These are phyloP conservation scores for Boletus sp. DNA, from an alignment of 1,284 basidiomycete species.

Conservation along the genomic window DNA sequence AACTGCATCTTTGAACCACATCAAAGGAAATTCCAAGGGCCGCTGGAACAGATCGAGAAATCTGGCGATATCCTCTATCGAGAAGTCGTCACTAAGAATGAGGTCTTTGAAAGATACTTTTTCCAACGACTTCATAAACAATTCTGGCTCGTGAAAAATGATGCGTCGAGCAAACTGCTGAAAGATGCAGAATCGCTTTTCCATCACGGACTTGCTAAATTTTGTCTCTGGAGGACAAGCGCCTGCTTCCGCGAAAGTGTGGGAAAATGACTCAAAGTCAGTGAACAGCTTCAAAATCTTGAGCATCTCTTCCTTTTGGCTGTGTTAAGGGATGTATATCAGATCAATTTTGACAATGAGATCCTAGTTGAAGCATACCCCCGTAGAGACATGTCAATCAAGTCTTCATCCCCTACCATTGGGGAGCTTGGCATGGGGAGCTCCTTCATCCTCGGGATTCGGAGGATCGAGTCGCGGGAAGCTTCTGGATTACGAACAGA, in stretches of 20 bases:
- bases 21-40: conserved; percentile 9
- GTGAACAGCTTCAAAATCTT: not conserved
- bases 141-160: conserved; percentile 27
- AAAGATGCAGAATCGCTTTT: conserved; percentile 1
- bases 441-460: not conserved
- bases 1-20: conserved; percentile 20
- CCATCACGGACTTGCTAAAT: not conserved
- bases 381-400: conserved; percentile 25
- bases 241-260: not conserved
- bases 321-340: not conserved
- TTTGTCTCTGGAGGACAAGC: not conserved
- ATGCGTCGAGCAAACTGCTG: conserved; percentile 27
- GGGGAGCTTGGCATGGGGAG: not conserved
- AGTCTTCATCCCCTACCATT: conserved; percentile 21
- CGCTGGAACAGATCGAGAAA: not conserved
- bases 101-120: conserved; percentile 33
- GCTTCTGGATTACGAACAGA: conserved; percentile 2
- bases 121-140: conserved; percentile 26
- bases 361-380: conserved; percentile 12
- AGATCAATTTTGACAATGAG: not conserved
- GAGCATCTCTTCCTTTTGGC: not conserved
- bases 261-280: not conserved
- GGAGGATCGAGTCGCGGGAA: not conserved
- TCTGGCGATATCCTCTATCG: conserved; percentile 18
- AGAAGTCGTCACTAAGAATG: conserved; percentile 28